Evolutionary conservation across 257 asterid genomes (phyloP), one percentile per base, ranked within the genome.

Genomic region (Nemophila menziesii): DNA sequence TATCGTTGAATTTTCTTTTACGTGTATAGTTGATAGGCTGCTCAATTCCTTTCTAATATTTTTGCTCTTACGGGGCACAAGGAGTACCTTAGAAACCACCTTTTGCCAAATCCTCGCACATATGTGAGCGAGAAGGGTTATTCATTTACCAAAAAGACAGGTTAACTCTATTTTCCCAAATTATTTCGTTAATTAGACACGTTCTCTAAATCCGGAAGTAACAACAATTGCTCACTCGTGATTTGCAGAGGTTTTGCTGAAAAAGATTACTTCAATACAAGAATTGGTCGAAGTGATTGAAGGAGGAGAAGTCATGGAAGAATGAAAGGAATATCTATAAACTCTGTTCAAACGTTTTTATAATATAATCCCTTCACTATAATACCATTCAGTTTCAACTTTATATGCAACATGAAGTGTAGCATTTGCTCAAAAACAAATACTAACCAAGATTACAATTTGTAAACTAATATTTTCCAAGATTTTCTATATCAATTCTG

Each of bases 221-320:
- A 29, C 36, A 29, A 29, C 36, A 29, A 29, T 2, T 29, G 12
- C 7, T 29, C 36, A 29, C 36, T 33, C 36, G 5, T 8, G 5
- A 20, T 24, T 61, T 67, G 49, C 64, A 90, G 96, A 90, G 77
- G 92, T 90, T 60, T 57, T 90, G 66, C 55, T 55, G 46, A 90
- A 82, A 4, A 90, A 77, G 70, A 77, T 90, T 60, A 85, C 98
- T 0, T 96, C 98, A 14, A 14, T 90, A 65, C 71, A 29, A 46
- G 89, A 85, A 57, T 16, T 55, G 61, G 92, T 79, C 20, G 76
- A 70, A 50, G 86, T 90, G 42, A 60, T 73, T 40, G 98, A 83
- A 67, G 87, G 69, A 10, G 95, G 92, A 60, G 96, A 84, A 24
- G 87, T 69, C 20, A 89, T 84, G 95, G 95, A 89, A 66, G 95